Percentiles rank a stretch among this genome's conserved stretches.
phyloP scores from a whole-genome alignment of 495 filamentous ascomycete species.

The Clavariopsis aquatica region DNA sequence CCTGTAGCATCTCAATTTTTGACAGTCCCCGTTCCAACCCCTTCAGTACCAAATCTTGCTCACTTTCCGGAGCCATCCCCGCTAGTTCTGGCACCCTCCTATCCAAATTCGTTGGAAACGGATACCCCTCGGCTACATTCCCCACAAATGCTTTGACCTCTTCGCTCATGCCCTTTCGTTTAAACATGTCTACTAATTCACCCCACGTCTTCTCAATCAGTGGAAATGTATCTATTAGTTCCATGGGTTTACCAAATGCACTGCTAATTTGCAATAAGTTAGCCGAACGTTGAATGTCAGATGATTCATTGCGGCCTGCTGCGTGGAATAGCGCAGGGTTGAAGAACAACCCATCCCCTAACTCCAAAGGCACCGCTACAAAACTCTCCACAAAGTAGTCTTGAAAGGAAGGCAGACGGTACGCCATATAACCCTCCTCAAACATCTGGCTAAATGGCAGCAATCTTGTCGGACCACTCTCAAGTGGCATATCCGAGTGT shows the following conservation, averaged over 20 bases:
- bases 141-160: conserved; percentile 48
- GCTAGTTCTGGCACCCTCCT: conserved; percentile 50
- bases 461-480: conserved; percentile 56
- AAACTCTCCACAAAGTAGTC: conserved; percentile 52
- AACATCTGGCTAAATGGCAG: conserved; percentile 58
- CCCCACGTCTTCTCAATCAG: conserved; percentile 51
- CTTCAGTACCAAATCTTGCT: conserved; percentile 53
- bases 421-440: conserved; percentile 54
- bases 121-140: conserved; percentile 57
- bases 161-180: conserved; percentile 39
- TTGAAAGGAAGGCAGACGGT: conserved; percentile 51
- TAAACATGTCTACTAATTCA: conserved; percentile 41
- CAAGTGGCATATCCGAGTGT: conserved; percentile 57
- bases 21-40: conserved; percentile 49
- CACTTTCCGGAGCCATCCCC: conserved; percentile 58
- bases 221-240: conserved; percentile 52
- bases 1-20: conserved; percentile 43
- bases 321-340: conserved; percentile 60
- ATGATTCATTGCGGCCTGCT: conserved; percentile 54
- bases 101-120: conserved; percentile 60
- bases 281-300: conserved; percentile 51
- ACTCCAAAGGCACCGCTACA: conserved; percentile 50
- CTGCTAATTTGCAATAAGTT: conserved; percentile 58
- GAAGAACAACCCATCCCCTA: conserved; percentile 59
- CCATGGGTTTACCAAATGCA: conserved; percentile 62